Evolutionary conservation across 2,329 filamentous ascomycete genomes (phyloP).

Genomic region (Graphiopsis chlorocephala): DNA sequence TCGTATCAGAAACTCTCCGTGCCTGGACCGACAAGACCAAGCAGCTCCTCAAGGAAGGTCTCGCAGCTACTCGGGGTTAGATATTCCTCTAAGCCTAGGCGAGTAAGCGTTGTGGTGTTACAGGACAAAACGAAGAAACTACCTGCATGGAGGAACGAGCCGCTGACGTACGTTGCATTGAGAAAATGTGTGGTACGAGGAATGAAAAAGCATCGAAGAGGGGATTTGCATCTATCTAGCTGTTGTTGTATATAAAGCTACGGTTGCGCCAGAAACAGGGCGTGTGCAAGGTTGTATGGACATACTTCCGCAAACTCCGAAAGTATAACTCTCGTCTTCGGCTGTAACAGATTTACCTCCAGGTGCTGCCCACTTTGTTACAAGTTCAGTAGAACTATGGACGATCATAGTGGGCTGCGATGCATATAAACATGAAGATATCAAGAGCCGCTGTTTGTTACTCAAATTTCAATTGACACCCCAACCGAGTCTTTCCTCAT

Average conservation of each 20-base stretch:
- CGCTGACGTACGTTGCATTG: not conserved
- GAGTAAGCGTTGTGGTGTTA: not conserved
- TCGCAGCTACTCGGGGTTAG: not conserved
- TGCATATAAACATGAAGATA: not conserved
- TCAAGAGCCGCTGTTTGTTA: too few relatives aligned
- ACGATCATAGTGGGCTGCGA: not conserved
- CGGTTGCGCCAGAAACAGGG: not conserved
- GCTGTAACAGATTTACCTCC: not conserved
- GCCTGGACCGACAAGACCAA: constrained; percentile 8
- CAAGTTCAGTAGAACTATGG: not conserved
- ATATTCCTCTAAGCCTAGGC: not conserved
- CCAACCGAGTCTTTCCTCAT: not conserved
- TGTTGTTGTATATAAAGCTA: not conserved
- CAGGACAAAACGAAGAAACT: not conserved
- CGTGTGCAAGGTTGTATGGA: not conserved
- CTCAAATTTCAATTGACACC: not conserved
- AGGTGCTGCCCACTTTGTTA: not conserved
- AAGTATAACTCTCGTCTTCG: not conserved
- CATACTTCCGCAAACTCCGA: constrained; percentile 5
- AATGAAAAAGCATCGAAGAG: not conserved
- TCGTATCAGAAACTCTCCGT: not conserved
- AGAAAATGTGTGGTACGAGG: not conserved
- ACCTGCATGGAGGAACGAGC: not conserved
- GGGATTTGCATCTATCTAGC: not conserved
- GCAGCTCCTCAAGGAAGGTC: constrained; percentile 8